Conservation (phyloP, 345 rosid species). For the Gossypium anomalum region DNA sequence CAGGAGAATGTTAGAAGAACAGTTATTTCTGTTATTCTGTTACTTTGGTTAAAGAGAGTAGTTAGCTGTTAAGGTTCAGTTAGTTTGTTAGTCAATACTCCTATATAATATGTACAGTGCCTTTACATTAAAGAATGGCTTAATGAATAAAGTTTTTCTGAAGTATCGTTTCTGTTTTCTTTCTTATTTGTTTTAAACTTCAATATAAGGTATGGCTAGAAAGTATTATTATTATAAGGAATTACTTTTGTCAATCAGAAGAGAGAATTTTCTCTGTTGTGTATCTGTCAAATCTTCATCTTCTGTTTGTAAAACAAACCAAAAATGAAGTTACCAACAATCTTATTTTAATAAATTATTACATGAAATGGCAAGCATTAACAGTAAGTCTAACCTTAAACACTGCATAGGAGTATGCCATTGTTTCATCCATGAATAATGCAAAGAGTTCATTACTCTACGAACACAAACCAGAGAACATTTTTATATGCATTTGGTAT, state of each 20-base stretch:
- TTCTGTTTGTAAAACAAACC: slow-evolving; percentile 32
- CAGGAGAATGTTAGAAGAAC: fast-evolving
- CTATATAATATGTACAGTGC: no score
- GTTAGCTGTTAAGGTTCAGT: no score
- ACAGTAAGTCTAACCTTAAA: slow-evolving; percentile 51
- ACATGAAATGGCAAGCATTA: background rate
- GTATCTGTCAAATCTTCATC: slow-evolving; percentile 68
- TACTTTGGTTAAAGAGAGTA: no score
- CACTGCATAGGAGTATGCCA: slow-evolving; percentile 81
- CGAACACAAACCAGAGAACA: slow-evolving; percentile 2
- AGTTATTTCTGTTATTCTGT: no score
- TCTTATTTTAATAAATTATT: background rate
- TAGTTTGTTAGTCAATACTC: no score
- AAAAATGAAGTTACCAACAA: background rate
- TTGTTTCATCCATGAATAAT: slow-evolving; percentile 74
- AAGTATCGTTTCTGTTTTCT: no score
- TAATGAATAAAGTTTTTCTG: no score
- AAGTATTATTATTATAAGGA: background rate
- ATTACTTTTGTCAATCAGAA: slow-evolving; percentile 67
- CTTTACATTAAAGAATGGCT: no score
- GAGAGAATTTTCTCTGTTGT: slow-evolving; percentile 66
- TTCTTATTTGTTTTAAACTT: no score
- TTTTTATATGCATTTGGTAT: background rate
- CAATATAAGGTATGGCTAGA: background rate
- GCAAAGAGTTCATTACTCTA: slow-evolving; percentile 82